Base-by-base conservation (phyloP, 352 stramenopile species). In the Globisporangium orthogonon region DNA sequence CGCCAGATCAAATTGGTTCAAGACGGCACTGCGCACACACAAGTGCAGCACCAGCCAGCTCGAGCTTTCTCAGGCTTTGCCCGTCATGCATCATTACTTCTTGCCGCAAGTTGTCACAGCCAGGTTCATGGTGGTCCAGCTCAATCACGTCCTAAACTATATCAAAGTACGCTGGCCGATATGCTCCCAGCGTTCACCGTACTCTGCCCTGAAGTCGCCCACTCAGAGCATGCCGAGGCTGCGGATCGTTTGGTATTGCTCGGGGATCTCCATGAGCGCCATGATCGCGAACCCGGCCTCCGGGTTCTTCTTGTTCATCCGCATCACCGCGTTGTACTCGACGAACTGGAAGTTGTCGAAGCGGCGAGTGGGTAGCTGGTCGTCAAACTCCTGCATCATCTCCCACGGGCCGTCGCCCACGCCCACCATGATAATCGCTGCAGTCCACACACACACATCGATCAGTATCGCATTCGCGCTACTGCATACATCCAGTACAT, bases 311-410 rank as follows among this genome's bases (percentile, higher is more conserved):
- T 66, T 74, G 53, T 86, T 84, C 10, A 77, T 69, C 58, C 76
- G 70, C 67, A 88, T 77, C n/a, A 89, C 71, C 2, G 64, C 65
- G 52, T 76, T 72, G 67, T 89, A 91, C 39, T 82, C 74, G 23
- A 91, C 81, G 46, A 91, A 91, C 65, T 93, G 78, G 64, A 91
- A 91, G 58, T 93, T 93, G 72, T 91, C 81, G 52, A 90, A 91
- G 46, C 79, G 68, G 2, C 78, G 75, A 39, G 71, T 33, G 4
- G 81, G 76, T 14, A 93, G 59, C 31, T 77, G 60, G 56, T 93
- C 75, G 55, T 93, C 83, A 59, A 91, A 87, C 54, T 83, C 68
- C 28, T 77, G 58, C 78, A 93, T 89, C 60, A 74, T 87, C 15
- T 90, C 78, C 83, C 83, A 93, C 11, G 83, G 83, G 0, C 83